Base-by-base conservation (phyloP, 2,329 filamentous ascomycete species). In the Botrytis galanthina region DNA sequence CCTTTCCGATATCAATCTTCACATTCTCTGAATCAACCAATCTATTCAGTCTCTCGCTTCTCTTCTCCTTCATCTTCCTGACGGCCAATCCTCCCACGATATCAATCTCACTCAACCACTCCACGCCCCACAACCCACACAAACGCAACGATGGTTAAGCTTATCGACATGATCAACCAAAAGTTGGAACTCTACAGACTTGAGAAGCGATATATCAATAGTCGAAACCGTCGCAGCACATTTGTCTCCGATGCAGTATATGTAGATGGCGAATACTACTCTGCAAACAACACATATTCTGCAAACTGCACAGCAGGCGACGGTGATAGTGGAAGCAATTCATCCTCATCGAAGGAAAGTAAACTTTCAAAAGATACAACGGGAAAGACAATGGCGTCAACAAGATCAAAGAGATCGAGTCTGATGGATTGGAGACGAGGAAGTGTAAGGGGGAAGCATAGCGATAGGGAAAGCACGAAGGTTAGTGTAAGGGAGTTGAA, bases 141-240 rank as follows among this genome's bases (percentile, higher is more conserved):
- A 44, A 54, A 66, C 75, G 72, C 72, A 75, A 78, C 54, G 68
- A 78, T 78, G 79, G 62, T 44, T 32, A 85, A 84, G 78, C 80
- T 91, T 79, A 80, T 91, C 78, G 86, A 89, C 75, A 86, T 87
- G 81, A 87, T 91, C 81, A 87, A 90, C 78, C 87, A 88, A 74
- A 89, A 92, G 86, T 86, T 97, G 80, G 94, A 98, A 86, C 90
- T 98, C 80, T 96, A 97, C 87, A 93, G 94, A 68, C 91, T 98
- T 78, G 95, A 98, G 85, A 92, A 98, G 85, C 92, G 94, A 79
- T 98, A 98, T 86, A 97, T 95, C 70, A 92, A 92, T 80, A 92
- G 94, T 82, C 94, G 95, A 80, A 84, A 90, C 79, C 93, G 95
- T 79, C 93, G 95, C 82, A 95, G 91, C 72, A 96, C 93, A 75